Percentiles rank a stretch among this genome's conserved stretches.
phyloP scores from a whole-genome alignment of 2,329 filamentous ascomycete genomes.

The Clonostachys rhizophaga region DNA sequence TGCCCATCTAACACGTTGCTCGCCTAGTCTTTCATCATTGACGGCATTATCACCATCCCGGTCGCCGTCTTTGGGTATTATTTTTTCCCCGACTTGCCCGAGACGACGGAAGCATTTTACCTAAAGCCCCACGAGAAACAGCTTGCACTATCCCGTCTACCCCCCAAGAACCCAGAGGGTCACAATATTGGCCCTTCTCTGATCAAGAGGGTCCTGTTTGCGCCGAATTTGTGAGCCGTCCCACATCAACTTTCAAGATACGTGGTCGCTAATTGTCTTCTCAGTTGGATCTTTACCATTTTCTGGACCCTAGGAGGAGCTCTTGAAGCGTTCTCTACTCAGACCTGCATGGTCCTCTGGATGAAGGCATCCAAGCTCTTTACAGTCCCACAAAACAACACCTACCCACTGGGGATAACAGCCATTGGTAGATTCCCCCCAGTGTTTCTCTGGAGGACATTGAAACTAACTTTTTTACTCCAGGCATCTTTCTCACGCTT shows the following conservation, averaged over 20 bases:
- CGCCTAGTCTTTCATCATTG: conserved; percentile 24
- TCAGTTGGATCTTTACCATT: conserved; percentile 18
- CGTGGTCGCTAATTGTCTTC: too few species aligned
- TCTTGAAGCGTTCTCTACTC: conserved; percentile 21
- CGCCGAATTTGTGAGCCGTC: conserved; percentile 9
- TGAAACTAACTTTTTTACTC: background rate
- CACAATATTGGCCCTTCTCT: conserved; percentile 13
- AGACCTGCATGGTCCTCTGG: conserved; percentile 19
- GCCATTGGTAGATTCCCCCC: conserved; percentile 12
- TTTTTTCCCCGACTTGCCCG: conserved; percentile 43
- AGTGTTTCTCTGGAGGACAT: background rate
- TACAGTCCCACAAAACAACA: conserved; percentile 24
- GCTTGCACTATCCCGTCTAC: conserved; percentile 29
- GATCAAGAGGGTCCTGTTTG: conserved; percentile 10
- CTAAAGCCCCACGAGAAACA: conserved; percentile 25
- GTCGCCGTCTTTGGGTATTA: conserved; percentile 46
- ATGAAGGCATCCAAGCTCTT: conserved; percentile 15
- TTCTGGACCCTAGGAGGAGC: conserved; percentile 26
- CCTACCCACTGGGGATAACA: conserved; percentile 28
- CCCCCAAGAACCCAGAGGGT: conserved; percentile 13
- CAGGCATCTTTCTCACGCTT: conserved; percentile 18
- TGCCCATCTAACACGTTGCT: background rate
- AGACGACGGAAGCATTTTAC: conserved; percentile 25
- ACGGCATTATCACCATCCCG: conserved; percentile 47
- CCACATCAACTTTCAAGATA: too few species aligned